Evolutionary conservation across 2,329 filamentous ascomycete genomes (phyloP).

Genomic region (Pseudopyrenochaeta lycopersici): DNA sequence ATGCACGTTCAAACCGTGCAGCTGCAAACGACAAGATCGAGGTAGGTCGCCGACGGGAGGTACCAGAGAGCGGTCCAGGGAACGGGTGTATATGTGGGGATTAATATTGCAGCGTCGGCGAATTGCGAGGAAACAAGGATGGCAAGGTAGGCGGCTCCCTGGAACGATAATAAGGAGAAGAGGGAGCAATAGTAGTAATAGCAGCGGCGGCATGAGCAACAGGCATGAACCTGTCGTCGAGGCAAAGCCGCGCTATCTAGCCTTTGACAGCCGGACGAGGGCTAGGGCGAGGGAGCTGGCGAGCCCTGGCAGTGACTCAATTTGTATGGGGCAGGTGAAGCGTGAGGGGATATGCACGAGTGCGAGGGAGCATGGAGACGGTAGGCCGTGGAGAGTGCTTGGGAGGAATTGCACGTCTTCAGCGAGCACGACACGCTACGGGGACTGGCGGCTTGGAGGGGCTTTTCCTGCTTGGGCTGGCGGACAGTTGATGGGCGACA

Average conservation of each 20-base stretch:
- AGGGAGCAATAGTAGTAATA: constrained; percentile 27
- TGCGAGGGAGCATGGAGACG: constrained; percentile 29
- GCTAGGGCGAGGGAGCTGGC: constrained; percentile 31
- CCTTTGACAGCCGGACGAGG: constrained; percentile 20
- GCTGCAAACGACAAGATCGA: constrained; percentile 18
- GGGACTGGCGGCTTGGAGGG: constrained; percentile 30
- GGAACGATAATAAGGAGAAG: constrained; percentile 35
- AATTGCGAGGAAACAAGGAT: constrained; percentile 36
- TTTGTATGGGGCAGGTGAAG: constrained; percentile 34
- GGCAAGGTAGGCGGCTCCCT: constrained; percentile 31
- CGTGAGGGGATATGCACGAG: constrained; percentile 35
- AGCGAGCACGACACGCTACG: constrained; percentile 41
- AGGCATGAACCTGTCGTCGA: constrained; percentile 36
- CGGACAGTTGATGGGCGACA: constrained; percentile 32
- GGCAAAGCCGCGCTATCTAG: constrained; percentile 32
- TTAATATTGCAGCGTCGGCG: constrained; percentile 34
- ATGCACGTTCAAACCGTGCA: constrained; percentile 21
- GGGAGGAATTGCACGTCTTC: constrained; percentile 34
- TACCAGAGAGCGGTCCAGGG: constrained; percentile 29
- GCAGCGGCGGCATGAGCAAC: constrained; percentile 38
- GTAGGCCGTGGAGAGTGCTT: constrained; percentile 26
- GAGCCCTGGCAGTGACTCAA: constrained; percentile 20
- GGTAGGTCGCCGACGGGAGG: constrained; percentile 20
- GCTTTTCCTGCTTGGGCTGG: constrained; percentile 34
- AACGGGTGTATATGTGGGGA: constrained; percentile 26